phyloP scores from a whole-genome alignment of 768 basidiomycete genomes.

The Amanita muscaria region DNA sequence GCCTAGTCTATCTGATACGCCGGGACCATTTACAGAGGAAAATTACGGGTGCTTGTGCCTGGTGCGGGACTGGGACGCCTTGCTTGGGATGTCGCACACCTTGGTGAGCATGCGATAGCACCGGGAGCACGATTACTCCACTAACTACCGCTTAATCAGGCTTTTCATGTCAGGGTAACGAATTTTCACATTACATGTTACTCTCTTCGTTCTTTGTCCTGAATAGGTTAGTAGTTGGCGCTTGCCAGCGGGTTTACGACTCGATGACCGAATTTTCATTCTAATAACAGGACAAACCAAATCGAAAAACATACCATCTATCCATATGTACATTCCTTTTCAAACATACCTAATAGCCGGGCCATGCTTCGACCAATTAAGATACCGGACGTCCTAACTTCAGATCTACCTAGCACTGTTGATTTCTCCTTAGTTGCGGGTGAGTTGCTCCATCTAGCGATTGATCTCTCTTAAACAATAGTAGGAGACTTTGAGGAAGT shows the following conservation, averaged over 20 bases:
- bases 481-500: slow-evolving; percentile 87
- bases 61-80: slow-evolving; percentile 86
- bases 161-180: slow-evolving; percentile 88
- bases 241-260: neutral
- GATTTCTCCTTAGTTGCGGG: slow-evolving; percentile 86
- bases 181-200: slow-evolving; percentile 95
- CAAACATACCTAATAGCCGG: slow-evolving; percentile 54
- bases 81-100: slow-evolving; percentile 78
- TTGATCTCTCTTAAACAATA: slow-evolving; percentile 16
- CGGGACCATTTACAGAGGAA: slow-evolving; percentile 27
- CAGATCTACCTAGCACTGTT: slow-evolving; percentile 51
- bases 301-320: slow-evolving; percentile 69
- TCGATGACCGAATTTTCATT: neutral
- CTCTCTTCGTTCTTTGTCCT: slow-evolving; percentile 82
- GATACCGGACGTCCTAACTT: slow-evolving; percentile 81
- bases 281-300: slow-evolving; percentile 44
- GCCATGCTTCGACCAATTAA: slow-evolving; percentile 58
- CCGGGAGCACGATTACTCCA: too few species aligned
- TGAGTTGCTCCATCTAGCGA: slow-evolving; percentile 19
- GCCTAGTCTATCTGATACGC: slow-evolving; percentile 2
- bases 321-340: slow-evolving; percentile 90
- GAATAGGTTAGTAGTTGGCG: slow-evolving; percentile 50
- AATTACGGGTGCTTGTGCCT: slow-evolving; percentile 74
- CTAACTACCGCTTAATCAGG: slow-evolving; percentile 33
- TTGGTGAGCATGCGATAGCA: slow-evolving; percentile 53